phyloP scores from a whole-genome alignment of 2,329 filamentous ascomycete genomes.

The Claviceps lovelessii region DNA sequence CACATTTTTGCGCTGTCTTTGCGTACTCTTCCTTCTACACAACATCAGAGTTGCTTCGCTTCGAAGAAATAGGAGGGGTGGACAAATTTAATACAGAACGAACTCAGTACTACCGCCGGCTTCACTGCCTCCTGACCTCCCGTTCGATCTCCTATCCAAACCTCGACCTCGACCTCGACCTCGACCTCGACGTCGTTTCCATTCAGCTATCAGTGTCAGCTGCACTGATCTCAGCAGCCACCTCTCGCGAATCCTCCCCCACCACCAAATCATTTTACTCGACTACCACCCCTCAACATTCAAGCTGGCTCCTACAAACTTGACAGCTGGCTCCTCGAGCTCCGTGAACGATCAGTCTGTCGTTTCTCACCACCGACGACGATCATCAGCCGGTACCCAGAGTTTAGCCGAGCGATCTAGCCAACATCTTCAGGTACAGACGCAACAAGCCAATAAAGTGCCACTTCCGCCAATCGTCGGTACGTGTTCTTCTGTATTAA shows the following conservation, averaged over 20 bases:
- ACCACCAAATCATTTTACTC: neutral
- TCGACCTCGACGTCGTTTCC: neutral
- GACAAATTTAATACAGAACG: neutral
- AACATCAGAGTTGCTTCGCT: neutral
- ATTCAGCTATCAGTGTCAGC: neutral
- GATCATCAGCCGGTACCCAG: constrained; percentile 28
- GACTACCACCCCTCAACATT: constrained; percentile 10
- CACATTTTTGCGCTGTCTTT: neutral
- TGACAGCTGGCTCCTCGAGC: constrained; percentile 38
- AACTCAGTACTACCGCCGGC: neutral
- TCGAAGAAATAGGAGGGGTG: neutral
- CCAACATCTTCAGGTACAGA: constrained; percentile 18
- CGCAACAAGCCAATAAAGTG: constrained; percentile 15
- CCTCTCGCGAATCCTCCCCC: neutral
- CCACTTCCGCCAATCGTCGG: constrained; percentile 41
- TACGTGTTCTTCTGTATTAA: constrained; percentile 22
- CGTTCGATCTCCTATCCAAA: neutral
- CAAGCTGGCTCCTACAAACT: constrained; percentile 38
- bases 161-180: no score
- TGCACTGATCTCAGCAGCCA: constrained; percentile 1
- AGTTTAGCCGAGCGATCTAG: constrained; percentile 18
- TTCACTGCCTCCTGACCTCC: neutral
- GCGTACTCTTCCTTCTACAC: neutral
- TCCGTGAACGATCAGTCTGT: constrained; percentile 36
- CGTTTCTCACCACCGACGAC: constrained; percentile 34